Conservation (phyloP, 768 basidiomycete species). For the Boletus sensibilis region DNA sequence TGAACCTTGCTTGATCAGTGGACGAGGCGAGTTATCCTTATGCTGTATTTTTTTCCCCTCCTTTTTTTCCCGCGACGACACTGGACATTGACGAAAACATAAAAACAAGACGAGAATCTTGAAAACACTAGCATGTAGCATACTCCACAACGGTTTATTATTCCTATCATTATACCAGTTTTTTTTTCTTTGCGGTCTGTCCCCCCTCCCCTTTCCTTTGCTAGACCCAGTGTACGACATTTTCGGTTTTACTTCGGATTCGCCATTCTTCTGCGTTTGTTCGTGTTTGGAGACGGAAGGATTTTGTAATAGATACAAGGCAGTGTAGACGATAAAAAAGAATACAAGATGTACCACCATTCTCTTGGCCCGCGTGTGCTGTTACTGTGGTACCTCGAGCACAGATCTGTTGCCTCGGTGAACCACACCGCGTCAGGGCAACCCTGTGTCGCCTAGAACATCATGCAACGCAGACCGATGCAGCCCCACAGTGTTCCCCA, state of each 20-base stretch:
- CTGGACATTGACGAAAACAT: slow-evolving; percentile 20
- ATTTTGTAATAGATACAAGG: slow-evolving; percentile 19
- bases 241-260: not conserved
- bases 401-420: slow-evolving; percentile 6
- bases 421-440: not conserved
- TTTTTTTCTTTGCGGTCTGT: too few species aligned
- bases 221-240: not conserved
- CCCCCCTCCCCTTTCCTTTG: not conserved
- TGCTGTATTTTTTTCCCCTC: slow-evolving; percentile 17
- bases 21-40: slow-evolving; percentile 23
- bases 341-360: slow-evolving; percentile 8
- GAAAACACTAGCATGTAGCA: slow-evolving; percentile 25
- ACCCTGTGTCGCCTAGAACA: not conserved
- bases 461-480: not conserved
- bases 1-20: slow-evolving; percentile 29
- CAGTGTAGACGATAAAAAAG: slow-evolving; percentile 16
- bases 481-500: not conserved
- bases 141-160: slow-evolving; percentile 12
- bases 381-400: not conserved
- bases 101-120: slow-evolving; percentile 13
- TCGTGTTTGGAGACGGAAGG: not conserved
- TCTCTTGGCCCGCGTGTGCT: not conserved
- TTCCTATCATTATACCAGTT: slow-evolving; percentile 28
- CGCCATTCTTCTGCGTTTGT: not conserved
- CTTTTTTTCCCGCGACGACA: not conserved